phyloP scores from a whole-genome alignment of 306 rosid genomes.

The Ochetophila trinervis region DNA sequence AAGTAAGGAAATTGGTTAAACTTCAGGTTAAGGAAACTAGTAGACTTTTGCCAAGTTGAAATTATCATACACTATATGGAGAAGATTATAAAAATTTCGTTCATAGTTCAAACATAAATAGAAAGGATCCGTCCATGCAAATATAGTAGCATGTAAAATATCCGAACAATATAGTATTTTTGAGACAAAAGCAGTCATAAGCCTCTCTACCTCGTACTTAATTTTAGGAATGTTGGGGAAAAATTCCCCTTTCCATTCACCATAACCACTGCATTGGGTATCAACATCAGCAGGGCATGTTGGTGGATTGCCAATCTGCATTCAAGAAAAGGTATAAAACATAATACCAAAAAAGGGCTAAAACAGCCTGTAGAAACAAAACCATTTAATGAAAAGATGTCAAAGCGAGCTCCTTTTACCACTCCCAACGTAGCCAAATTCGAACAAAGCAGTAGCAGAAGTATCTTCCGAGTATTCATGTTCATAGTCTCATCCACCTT shows the following conservation, averaged over 20 bases:
- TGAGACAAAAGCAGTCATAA: background rate
- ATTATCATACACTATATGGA: background rate
- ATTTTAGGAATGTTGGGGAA: conserved; percentile 69
- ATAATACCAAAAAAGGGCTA: background rate
- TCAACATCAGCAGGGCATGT: conserved; percentile 62
- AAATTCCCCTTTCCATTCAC: conserved; percentile 80
- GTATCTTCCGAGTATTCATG: conserved; percentile 47
- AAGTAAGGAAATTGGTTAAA: too few relatives aligned
- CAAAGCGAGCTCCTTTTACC: conserved; percentile 30
- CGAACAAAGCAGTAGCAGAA: conserved; percentile 48
- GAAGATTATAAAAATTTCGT: background rate
- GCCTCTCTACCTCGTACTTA: conserved; percentile 64
- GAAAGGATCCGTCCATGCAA: background rate
- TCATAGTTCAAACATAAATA: background rate
- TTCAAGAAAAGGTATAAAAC: conserved; percentile 7
- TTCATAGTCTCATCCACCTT: conserved; percentile 30
- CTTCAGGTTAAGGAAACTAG: background rate
- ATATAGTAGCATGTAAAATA: background rate
- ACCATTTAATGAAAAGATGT: background rate
- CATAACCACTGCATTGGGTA: conserved; percentile 48
- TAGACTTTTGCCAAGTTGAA: background rate
- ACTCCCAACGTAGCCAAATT: conserved; percentile 36
- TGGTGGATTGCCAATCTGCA: conserved; percentile 54
- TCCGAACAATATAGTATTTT: background rate
- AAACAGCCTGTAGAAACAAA: background rate